Evolutionary conservation across 345 rosid genomes (phyloP).

Genomic region (Physaria fendleri): DNA sequence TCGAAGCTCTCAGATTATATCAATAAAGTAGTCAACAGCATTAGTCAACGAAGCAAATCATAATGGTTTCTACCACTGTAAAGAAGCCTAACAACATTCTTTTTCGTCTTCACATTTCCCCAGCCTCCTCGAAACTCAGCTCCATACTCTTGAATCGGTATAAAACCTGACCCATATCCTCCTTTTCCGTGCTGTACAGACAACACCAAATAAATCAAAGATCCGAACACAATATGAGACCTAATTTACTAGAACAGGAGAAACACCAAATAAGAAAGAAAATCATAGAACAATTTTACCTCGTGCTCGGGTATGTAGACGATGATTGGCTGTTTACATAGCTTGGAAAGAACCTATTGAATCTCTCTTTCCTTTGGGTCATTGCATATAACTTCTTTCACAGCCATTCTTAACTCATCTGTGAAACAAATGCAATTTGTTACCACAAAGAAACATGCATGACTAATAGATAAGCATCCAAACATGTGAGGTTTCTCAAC

Average conservation of each 20-base stretch:
- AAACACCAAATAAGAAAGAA: neutral
- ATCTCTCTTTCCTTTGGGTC: constrained; percentile 45
- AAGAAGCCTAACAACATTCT: constrained; percentile 67
- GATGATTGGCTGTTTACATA: constrained; percentile 64
- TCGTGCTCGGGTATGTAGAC: constrained; percentile 85
- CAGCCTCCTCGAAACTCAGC: constrained; percentile 51
- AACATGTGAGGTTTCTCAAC: neutral
- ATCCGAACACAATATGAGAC: neutral
- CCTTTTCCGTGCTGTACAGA: constrained; percentile 47
- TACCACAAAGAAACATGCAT: neutral
- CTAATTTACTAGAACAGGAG: neutral
- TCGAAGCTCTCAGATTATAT: neutral
- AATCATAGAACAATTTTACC: constrained; percentile 35
- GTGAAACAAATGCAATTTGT: constrained; percentile 2
- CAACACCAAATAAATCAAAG: neutral
- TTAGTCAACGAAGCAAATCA: constrained; percentile 48
- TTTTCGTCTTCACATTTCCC: constrained; percentile 43
- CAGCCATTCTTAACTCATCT: constrained; percentile 87
- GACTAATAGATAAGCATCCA: neutral
- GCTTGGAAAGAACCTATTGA: constrained; percentile 70
- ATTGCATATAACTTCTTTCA: constrained; percentile 76
- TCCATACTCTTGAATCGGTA: constrained; percentile 83
- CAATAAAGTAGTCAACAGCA: neutral
- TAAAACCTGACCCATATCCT: constrained; percentile 63
- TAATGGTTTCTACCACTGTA: constrained; percentile 83